phyloP scores from a whole-genome alignment of 1,139 yeast genomes.

The Geotrichum candidum region DNA sequence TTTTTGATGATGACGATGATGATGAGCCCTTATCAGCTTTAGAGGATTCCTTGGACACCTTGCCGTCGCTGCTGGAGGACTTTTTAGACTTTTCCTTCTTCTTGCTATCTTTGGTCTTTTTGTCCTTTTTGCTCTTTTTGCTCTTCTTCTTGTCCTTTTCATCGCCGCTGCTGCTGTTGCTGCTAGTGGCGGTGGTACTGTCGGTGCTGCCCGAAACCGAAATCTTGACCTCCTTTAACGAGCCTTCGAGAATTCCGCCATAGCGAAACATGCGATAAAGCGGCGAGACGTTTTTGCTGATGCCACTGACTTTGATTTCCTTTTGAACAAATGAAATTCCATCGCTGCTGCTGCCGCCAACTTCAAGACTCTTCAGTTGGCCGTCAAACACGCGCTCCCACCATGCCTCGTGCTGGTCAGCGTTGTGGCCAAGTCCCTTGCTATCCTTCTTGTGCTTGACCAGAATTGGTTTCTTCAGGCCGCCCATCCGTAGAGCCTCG shows the following conservation, averaged over 20 bases:
- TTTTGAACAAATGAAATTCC: constrained; percentile 34
- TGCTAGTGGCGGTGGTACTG: constrained; percentile 19
- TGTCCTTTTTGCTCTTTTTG: constrained; percentile 16
- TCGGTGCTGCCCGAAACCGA: constrained; percentile 24
- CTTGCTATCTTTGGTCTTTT: constrained; percentile 3
- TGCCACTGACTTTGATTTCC: constrained; percentile 31
- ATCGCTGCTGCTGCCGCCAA: constrained; percentile 36
- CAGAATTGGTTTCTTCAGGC: constrained; percentile 75
- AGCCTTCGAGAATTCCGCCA: constrained; percentile 81
- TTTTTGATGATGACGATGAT: not conserved
- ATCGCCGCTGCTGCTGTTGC: constrained; percentile 14
- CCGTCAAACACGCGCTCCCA: constrained; percentile 96
- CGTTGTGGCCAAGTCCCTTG: constrained; percentile 77
- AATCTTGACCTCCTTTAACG: constrained; percentile 41
- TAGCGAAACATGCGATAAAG: constrained; percentile 63
- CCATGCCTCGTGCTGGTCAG: constrained; percentile 79
- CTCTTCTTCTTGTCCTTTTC: constrained; percentile 5
- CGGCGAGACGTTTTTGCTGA: constrained; percentile 39
- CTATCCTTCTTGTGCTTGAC: constrained; percentile 87
- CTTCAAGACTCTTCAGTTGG: constrained; percentile 73
- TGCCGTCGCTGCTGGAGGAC: not conserved
- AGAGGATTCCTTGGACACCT: not conserved
- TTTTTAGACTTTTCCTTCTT: constrained; percentile 3
- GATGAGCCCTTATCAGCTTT: not conserved
- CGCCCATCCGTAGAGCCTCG: constrained; percentile 72